Evolutionary conservation across 2,329 filamentous ascomycete species (phyloP).

Genomic region (Capronia epimyces): DNA sequence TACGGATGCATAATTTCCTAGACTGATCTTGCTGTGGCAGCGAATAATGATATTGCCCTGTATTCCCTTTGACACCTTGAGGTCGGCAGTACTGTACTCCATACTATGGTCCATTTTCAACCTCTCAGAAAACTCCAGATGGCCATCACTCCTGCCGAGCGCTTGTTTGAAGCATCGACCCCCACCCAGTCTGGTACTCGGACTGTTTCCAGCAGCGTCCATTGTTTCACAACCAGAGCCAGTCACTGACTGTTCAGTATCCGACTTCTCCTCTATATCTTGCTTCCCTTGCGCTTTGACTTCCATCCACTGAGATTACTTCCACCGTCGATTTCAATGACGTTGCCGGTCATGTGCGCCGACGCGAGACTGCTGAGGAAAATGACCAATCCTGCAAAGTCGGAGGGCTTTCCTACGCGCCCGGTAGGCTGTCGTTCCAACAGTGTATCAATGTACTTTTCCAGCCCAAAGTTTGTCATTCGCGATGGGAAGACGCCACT

Average conservation of each 20-base stretch:
- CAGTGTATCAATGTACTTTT: slow-evolving; percentile 46
- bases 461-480: slow-evolving; percentile 51
- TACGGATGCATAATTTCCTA: too few species aligned
- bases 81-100: too few species aligned
- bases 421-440: slow-evolving; percentile 44
- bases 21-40: not conserved
- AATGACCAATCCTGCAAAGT: slow-evolving; percentile 45
- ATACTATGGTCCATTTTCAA: too few species aligned
- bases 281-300: slow-evolving; percentile 30
- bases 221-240: not conserved
- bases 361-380: slow-evolving; percentile 40
- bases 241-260: too few species aligned
- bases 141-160: not conserved
- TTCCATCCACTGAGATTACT: slow-evolving; percentile 41
- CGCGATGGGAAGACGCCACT: slow-evolving; percentile 48
- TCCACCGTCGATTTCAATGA: slow-evolving; percentile 46
- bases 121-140: too few species aligned
- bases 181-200: not conserved
- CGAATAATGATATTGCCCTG: too few species aligned
- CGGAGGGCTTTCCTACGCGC: slow-evolving; percentile 44
- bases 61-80: too few species aligned
- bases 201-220: not conserved
- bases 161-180: not conserved
- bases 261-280: slow-evolving; percentile 18
- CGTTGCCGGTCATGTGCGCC: slow-evolving; percentile 44